Evolutionary conservation across 2,329 filamentous ascomycete species (phyloP), one percentile per base, ranked within the genome.

Genomic region (Ceratocystis smalleyi): DNA sequence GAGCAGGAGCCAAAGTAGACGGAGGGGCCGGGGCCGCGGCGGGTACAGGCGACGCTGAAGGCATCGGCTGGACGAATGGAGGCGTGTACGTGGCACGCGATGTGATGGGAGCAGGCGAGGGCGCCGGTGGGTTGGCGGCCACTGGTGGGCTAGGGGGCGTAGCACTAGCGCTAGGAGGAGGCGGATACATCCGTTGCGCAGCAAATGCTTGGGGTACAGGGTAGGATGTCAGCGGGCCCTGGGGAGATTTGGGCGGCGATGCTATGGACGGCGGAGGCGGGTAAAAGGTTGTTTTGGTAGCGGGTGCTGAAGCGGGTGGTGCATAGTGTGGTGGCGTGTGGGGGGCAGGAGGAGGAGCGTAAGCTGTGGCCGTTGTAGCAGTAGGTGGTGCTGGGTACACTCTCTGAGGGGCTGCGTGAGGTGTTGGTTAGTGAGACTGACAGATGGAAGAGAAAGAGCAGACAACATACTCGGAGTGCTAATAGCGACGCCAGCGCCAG

Each of bases 221-320:
- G 24, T 71, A 70, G 4, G 73, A 67, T 69, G 67, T 73, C 70
- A 59, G 70, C 69, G 32, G 73, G 71, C 22, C 70, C 69, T 62
- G 75, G 35, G 62, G 47, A 35, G 47, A 45, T 32, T 70, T 68
- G 10, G 72, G 72, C 2, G 70, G 71, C 10, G 72, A 68, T 57
- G 73, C 70, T 15, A 63, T 15, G 64, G 70, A 71, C 17, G 76
- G 74, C 12, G 76, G 76, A 62, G 77, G 74, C 61, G 77, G 73
- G 59, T 78, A 79, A 71, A 77, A 79, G 57, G 75, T 76, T 24
- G 75, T 72, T 67, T 75, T 74, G 70, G 74, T 75, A 51, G 77
- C 75, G 2, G 78, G 77, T 60, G 78, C 75, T 24, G 78, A 80
- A 4, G 74, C 76, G 40, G 68, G 70, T 12, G 70, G 69, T 49